Evolutionary conservation across 106 monocot genomes (phyloP).

Genomic region (Platanthera zijinensis): DNA sequence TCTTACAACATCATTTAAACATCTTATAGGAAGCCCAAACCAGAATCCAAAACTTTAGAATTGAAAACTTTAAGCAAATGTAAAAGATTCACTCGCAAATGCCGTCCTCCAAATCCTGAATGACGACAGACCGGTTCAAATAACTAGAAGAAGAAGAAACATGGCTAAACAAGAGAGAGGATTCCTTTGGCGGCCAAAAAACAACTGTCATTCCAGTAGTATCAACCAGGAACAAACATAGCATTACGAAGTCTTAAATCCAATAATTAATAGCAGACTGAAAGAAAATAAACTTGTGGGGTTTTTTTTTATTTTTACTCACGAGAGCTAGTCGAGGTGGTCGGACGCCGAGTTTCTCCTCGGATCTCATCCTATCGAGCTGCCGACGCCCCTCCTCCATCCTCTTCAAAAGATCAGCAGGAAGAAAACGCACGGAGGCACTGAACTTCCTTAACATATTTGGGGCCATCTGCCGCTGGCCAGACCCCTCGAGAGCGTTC

Average conservation of each 20-base stretch:
- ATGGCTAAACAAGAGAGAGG: neutral
- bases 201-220: neutral
- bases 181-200: neutral
- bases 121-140: neutral
- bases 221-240: neutral
- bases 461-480: neutral
- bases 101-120: neutral
- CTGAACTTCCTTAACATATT: conserved; percentile 3
- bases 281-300: neutral
- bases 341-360: conserved; percentile 19
- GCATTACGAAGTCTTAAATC: neutral
- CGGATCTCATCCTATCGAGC: conserved; percentile 29
- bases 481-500: neutral
- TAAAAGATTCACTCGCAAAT: neutral
- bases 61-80: neutral
- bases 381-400: conserved; percentile 25
- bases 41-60: neutral
- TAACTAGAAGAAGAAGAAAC: neutral
- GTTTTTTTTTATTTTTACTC: conserved; percentile 9
- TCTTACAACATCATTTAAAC: neutral
- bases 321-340: conserved; percentile 47
- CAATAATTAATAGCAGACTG: neutral
- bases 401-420: conserved; percentile 33
- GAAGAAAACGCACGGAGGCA: conserved; percentile 24
- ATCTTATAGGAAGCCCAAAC: neutral